Evolutionary conservation across 306 rosid species (phyloP).

Genomic region (Dryas alaskensis): DNA sequence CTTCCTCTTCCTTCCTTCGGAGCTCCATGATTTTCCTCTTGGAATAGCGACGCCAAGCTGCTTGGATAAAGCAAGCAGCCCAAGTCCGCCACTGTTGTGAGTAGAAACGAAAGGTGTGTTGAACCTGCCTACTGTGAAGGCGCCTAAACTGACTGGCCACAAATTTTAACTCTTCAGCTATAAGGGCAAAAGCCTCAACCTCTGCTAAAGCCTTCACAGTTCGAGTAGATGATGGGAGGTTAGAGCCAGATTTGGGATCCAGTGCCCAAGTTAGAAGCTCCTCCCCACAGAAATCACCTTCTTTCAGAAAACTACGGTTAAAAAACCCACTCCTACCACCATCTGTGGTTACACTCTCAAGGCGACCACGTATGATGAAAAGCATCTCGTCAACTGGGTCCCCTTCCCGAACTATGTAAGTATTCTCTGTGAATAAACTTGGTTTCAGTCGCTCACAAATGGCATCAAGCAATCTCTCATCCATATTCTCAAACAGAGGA

Average conservation of each 20-base stretch:
- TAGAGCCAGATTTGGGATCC: slow-evolving; percentile 94
- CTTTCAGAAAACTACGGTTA: slow-evolving; percentile 75
- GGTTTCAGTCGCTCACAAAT: slow-evolving; percentile 97
- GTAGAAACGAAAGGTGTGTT: slow-evolving; percentile 95
- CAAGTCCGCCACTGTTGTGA: slow-evolving; percentile 99
- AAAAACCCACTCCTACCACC: slow-evolving; percentile 97
- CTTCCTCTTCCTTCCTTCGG: slow-evolving; percentile 75
- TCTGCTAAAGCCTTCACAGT: slow-evolving; percentile 82
- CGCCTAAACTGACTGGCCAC: slow-evolving; percentile 97
- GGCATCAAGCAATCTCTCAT: slow-evolving; percentile 95
- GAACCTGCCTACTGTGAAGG: slow-evolving; percentile 98
- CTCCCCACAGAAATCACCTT: slow-evolving; percentile 96
- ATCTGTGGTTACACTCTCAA: slow-evolving; percentile 94
- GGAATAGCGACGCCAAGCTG: slow-evolving; percentile 93
- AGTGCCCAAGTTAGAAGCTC: slow-evolving; percentile 98
- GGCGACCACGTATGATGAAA: slow-evolving; percentile 95
- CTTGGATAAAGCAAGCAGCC: slow-evolving; percentile 99
- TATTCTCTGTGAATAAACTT: slow-evolving; percentile 72
- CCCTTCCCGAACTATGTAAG: slow-evolving; percentile 90
- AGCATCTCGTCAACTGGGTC: slow-evolving; percentile 99
- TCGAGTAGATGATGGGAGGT: slow-evolving; percentile 88
- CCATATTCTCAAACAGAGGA: slow-evolving; percentile 92
- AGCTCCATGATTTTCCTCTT: slow-evolving; percentile 82
- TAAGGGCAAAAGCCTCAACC: slow-evolving; percentile 91
- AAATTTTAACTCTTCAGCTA: slow-evolving; percentile 87